phyloP scores from a whole-genome alignment of 2,329 filamentous ascomycete species.

The Fusarium sp. region DNA sequence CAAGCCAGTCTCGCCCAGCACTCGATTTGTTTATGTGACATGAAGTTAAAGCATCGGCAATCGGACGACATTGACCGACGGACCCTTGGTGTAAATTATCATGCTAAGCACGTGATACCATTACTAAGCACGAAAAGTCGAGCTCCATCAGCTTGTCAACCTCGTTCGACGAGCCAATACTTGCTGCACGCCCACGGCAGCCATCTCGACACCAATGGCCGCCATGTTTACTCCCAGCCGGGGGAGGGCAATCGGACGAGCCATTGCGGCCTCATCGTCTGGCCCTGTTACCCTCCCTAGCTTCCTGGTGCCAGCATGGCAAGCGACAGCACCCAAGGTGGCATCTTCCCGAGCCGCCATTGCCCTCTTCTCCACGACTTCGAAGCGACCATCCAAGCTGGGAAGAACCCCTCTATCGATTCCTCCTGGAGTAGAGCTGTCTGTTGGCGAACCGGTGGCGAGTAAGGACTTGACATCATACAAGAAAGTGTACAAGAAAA shows the following conservation, averaged over 20 bases:
- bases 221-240: slow-evolving; percentile 73
- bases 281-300: slow-evolving; percentile 67
- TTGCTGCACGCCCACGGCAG: slow-evolving; percentile 33
- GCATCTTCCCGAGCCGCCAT: slow-evolving; percentile 50
- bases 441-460: slow-evolving; percentile 69
- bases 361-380: slow-evolving; percentile 74
- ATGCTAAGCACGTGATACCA: slow-evolving; percentile 41
- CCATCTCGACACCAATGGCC: slow-evolving; percentile 45
- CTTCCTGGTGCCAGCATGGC: slow-evolving; percentile 79
- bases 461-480: slow-evolving; percentile 67
- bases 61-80: background rate
- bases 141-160: slow-evolving; percentile 29
- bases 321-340: slow-evolving; percentile 49
- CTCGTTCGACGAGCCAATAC: slow-evolving; percentile 17
- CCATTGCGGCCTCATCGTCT: slow-evolving; percentile 55
- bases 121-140: slow-evolving; percentile 51
- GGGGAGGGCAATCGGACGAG: slow-evolving; percentile 67
- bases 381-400: slow-evolving; percentile 78
- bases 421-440: slow-evolving; percentile 83
- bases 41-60: background rate
- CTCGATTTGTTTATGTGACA: background rate
- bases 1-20: background rate
- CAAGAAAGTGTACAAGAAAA: slow-evolving; percentile 69
- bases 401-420: slow-evolving; percentile 82
- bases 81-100: background rate